Evolutionary conservation across 768 basidiomycete species (phyloP).

Genomic region (Aureoboletus auriporus): DNA sequence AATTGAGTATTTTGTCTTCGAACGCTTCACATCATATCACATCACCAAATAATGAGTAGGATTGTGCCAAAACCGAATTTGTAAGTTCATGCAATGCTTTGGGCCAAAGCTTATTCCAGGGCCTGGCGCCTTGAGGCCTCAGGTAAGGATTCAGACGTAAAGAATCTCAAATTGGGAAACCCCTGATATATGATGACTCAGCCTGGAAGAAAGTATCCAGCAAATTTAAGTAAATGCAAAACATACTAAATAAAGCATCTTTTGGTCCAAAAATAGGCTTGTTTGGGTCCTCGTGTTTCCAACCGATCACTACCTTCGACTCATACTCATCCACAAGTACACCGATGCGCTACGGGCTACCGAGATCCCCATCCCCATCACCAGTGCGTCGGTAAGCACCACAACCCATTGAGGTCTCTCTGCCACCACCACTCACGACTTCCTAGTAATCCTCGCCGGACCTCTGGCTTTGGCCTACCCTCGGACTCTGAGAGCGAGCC

Average conservation of each 20-base stretch:
- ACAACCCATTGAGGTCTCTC: constrained; percentile 10
- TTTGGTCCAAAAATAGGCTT: not conserved
- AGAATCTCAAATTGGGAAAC: too few relatives aligned
- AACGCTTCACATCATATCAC: too few relatives aligned
- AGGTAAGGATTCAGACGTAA: too few relatives aligned
- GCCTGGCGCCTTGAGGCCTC: too few relatives aligned
- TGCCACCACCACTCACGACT: not conserved
- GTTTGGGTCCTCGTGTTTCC: constrained; percentile 1
- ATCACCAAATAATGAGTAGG: too few relatives aligned
- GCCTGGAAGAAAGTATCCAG: not conserved
- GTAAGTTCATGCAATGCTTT: too few relatives aligned
- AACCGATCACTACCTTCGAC: not conserved
- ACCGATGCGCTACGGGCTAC: constrained; percentile 52
- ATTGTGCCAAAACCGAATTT: too few relatives aligned
- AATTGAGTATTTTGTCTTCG: too few relatives aligned
- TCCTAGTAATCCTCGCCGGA: constrained; percentile 26
- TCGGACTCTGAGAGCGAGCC: constrained; percentile 42
- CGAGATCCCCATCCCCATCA: constrained; percentile 48
- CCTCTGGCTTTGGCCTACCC: constrained; percentile 53
- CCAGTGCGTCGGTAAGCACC: constrained; percentile 37
- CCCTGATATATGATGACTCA: too few relatives aligned
- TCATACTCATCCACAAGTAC: not conserved
- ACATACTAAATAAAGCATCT: not conserved
- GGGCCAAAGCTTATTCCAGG: too few relatives aligned
- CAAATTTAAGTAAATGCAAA: not conserved